Evolutionary conservation across 2,329 filamentous ascomycete species (phyloP), one percentile per base, ranked within the genome.

Genomic region (Zasmidium angulare): DNA sequence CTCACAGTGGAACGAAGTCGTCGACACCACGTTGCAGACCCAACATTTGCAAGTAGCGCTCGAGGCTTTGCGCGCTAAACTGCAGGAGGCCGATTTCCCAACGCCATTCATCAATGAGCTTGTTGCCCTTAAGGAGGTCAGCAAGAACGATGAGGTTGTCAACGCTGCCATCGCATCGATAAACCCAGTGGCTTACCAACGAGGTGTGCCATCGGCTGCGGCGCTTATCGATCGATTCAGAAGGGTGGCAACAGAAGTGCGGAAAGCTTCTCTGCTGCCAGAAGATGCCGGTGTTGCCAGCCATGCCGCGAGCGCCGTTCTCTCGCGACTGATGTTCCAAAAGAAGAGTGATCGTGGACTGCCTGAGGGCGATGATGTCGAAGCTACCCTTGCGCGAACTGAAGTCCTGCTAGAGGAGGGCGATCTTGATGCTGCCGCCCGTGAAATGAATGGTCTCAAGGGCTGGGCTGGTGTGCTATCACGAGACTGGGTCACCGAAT

Each of bases 401-500:
- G 93, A 99, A 78, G 92, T 88, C 7, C 84, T 91, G 68, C 83
- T 99, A 20, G 93, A 99, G 78, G 91, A 98, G 78, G 95, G 95
- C 21, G 88, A 97, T 71, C 78, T 99, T 58, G 95, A 99, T 75
- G 88, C 84, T 55, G 95, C 95, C 2, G 93, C 95, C 14, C 84
- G 95, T 65, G 95, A 99, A 79, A 95, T 99, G 89, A 99, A 98
- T 74, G 86, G 87, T 1, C 81, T 99, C 50, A 84, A 89, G 62
- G 95, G 95, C 23, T 99, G 95, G 95, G 93, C 93, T 50, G 96
- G 95, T 83, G 93, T 93, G 46, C 79, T 99, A 72, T 96, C 91
- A 77, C 87, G 89, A 71, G 95, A 99, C 76, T 99, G 95, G 95
- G 78, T 99, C 67, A 84, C 83, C 54, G 95, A 99, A 81, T 90